Evolutionary conservation across 495 filamentous ascomycete species (phyloP), one percentile per base, ranked within the genome.

Genomic region (Penicillium ochrochloron): DNA sequence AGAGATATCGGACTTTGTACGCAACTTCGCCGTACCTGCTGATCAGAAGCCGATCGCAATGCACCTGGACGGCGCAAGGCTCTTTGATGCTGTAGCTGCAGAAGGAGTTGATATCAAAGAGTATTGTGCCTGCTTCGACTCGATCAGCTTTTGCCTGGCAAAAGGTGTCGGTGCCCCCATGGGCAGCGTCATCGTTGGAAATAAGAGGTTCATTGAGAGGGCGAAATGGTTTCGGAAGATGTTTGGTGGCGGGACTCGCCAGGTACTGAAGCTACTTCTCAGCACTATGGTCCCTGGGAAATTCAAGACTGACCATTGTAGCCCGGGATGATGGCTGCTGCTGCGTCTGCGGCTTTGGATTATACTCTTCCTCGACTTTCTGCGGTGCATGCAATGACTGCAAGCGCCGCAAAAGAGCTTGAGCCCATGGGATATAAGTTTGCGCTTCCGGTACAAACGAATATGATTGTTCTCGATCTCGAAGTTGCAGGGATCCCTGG

Each of bases 161-260:
- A 97, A 96, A 75, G 90, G 91, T 0, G 81, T 97, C 0, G 93
- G 93, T 0, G 93, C 93, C 3, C 93, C 93, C 0, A 86, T 94
- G 55, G 93, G 93, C 0, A 89, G 86, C 56, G 85, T 94, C 53
- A 75, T 96, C 15, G 82, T 92, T 1, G 92, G 91, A 12, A 34
- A 15, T 5, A 33, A 31, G 14, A 12, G 19, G 2, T 56, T 56
- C 12, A 19, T 33, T 23, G 33, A 56, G 29, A 27, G 53, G 9
- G 53, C 53, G 17, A 33, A 21, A 21, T 37, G 53, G 53, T 34
- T 37, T 37, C 53, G 53, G 10, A 56, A 56, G 33, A 37, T 33
- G 29, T 34, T 56, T 25, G 53, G 53, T 14, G 53, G 53, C 12
- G 53, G 53, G 1, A 21, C 27, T 27, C 48, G 48, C 10, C 48